A percentile compares a stretch with the other conserved stretches of the same genome.
Evolutionary conservation across 1,139 yeast genomes (phyloP).

Genomic region (Magnusiomyces starmeri): DNA sequence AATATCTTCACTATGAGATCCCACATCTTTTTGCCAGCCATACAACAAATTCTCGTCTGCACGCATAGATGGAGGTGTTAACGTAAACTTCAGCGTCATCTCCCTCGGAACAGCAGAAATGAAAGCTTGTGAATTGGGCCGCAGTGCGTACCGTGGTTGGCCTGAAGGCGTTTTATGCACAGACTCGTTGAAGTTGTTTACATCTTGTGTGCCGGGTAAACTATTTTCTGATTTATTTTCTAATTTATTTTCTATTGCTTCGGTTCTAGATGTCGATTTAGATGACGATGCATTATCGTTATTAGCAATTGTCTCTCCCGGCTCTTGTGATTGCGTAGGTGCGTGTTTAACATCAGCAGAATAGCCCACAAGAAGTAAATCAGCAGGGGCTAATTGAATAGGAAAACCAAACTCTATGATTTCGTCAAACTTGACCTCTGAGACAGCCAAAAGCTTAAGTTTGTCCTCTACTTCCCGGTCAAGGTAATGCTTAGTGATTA

Average conservation of each 20-base stretch:
- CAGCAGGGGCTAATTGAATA: conserved; percentile 15
- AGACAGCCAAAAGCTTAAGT: conserved; percentile 22
- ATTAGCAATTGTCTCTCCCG: neutral
- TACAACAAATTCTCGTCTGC: conserved; percentile 29
- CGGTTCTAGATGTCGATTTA: neutral
- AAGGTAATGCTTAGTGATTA: conserved; percentile 21
- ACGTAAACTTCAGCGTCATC: conserved; percentile 30
- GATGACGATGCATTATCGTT: neutral
- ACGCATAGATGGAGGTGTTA: conserved; percentile 30
- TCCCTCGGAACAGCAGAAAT: conserved; percentile 22
- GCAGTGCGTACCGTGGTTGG: neutral
- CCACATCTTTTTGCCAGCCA: conserved; percentile 29
- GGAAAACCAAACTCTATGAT: conserved; percentile 30
- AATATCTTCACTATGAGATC: conserved; percentile 19
- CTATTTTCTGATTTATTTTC: neutral
- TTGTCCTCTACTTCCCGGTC: conserved; percentile 23
- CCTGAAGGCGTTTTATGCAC: neutral
- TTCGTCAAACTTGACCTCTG: conserved; percentile 26
- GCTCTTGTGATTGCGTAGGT: neutral
- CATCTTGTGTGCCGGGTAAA: neutral
- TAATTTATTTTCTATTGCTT: neutral
- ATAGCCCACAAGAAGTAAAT: conserved; percentile 8
- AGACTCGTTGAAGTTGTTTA: neutral
- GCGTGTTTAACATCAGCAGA: neutral
- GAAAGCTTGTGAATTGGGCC: neutral